Evolutionary conservation across 805 yeast genomes (phyloP).

Genomic region (Yarrowia porcina): DNA sequence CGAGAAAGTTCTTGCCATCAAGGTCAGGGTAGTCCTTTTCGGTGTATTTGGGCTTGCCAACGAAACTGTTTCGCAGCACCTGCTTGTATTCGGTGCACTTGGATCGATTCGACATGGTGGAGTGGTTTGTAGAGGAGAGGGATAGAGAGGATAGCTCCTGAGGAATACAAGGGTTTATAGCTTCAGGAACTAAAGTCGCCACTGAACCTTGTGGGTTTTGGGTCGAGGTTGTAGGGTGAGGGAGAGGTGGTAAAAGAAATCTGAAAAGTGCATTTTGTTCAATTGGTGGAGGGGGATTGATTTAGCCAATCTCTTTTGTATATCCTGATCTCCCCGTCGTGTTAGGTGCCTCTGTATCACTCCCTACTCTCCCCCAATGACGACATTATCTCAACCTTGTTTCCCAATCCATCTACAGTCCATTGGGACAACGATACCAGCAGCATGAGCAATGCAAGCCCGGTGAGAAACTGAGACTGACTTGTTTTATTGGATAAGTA

Average conservation of each 20-base stretch:
- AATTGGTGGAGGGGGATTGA: not conserved
- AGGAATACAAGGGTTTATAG: not conserved
- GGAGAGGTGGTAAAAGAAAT: not conserved
- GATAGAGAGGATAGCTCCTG: not conserved
- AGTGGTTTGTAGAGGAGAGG: not conserved
- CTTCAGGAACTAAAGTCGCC: not conserved
- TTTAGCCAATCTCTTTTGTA: too few species aligned
- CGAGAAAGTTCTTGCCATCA: conserved; percentile 33
- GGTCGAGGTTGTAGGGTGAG: not conserved
- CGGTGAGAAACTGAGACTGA: not conserved
- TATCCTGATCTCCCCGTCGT: too few species aligned
- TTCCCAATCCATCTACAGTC: not conserved
- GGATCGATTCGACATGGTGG: not conserved
- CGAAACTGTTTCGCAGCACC: not conserved
- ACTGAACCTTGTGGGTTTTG: conserved; percentile 1
- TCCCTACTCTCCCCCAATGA: not conserved
- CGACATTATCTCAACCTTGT: not conserved
- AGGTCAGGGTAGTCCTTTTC: conserved; percentile 37
- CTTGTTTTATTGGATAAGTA: too few species aligned
- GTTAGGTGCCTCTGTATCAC: too few species aligned
- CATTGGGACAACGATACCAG: not conserved
- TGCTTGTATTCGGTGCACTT: conserved; percentile 16
- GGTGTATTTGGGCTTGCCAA: conserved; percentile 32
- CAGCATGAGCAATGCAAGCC: not conserved
- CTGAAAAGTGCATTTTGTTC: not conserved